A percentile compares a stretch with the other conserved stretches of the same genome.
Evolutionary conservation across 2,329 filamentous ascomycete genomes (phyloP).

Genomic region (Pseudofabraea citricarpa): DNA sequence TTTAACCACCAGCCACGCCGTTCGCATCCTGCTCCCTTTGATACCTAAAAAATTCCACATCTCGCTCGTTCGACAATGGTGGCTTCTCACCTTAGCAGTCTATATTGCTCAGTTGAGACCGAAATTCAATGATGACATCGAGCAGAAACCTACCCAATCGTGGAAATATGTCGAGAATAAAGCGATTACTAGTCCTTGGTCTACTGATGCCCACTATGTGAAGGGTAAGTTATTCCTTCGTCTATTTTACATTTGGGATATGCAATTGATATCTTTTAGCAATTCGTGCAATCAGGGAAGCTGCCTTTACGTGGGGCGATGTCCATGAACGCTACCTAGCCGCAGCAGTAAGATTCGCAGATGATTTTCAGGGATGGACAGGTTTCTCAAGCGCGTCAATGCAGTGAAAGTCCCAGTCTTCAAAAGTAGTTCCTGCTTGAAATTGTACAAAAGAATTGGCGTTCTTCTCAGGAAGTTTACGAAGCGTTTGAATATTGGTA

Average conservation of each 20-base stretch:
- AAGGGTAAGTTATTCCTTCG: conserved; percentile 53
- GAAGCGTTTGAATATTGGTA: too few species aligned
- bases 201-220: conserved; percentile 77
- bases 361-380: conserved; percentile 68
- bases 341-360: conserved; percentile 66
- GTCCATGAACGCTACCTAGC: conserved; percentile 60
- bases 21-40: conserved; percentile 77
- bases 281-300: conserved; percentile 70
- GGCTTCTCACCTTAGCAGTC: conserved; percentile 72
- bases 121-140: conserved; percentile 61
- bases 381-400: conserved; percentile 12
- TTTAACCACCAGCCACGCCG: conserved; percentile 80
- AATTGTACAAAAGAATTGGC: conserved; percentile 1
- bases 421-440: too few species aligned
- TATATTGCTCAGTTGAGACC: conserved; percentile 76
- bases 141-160: conserved; percentile 45
- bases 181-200: conserved; percentile 63
- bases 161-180: conserved; percentile 75
- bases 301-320: conserved; percentile 70
- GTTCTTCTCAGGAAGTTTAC: too few species aligned
- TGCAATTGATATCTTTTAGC: conserved; percentile 34
- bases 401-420: too few species aligned
- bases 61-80: conserved; percentile 78
- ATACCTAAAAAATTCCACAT: conserved; percentile 71
- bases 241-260: neutral